Evolutionary conservation across 2,329 filamentous ascomycete species (phyloP), one percentile per base, ranked within the genome.

Genomic region (Fusarium sp.): DNA sequence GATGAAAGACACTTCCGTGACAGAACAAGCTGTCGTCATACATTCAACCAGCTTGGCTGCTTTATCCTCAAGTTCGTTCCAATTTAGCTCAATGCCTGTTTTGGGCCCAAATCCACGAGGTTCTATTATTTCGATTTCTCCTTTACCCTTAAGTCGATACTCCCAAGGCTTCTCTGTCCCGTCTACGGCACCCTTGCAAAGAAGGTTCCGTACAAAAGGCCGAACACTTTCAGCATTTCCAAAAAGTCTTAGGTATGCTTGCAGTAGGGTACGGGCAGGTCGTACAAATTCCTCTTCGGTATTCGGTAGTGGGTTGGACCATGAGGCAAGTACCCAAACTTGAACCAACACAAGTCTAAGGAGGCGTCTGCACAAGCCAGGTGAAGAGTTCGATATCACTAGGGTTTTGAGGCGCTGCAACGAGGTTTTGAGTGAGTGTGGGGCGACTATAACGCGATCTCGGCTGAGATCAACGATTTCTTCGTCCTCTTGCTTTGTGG

Each of bases 361-460:
- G 1, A 93, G 80, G 53, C 91, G 83, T 67, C 85, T 89, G 46
- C 89, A 86, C 12, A 93, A 78, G 0, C 89, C 89, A 0, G 90
- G 88, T 58, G 92, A 90, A 0, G 90, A 89, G 72, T 91, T 90
- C 0, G 89, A 90, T 21, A 86, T 81, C 2, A 89, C 76, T 2
- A 93, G 78, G 1, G 84, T 81, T 37, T 82, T 83, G 1, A 93
- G 77, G 18, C 90, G 84, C 32, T 80, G 82, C 4, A 93, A 75
- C 3, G 88, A 85, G 34, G 76, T 76, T 20, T 82, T 79, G 7
- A 93, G 77, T 3, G 85, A 79, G 3, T 80, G 72, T 5, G 85
- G 78, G 8, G 80, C 67, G 18, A 89, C 84, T 12, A 91, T 64
- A 1, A 85, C 75, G 16, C 62, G 77, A 9, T 81, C 78, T 51